Base-by-base conservation (phyloP, 805 yeast genomes). In the Lipomyces starkeyi region DNA sequence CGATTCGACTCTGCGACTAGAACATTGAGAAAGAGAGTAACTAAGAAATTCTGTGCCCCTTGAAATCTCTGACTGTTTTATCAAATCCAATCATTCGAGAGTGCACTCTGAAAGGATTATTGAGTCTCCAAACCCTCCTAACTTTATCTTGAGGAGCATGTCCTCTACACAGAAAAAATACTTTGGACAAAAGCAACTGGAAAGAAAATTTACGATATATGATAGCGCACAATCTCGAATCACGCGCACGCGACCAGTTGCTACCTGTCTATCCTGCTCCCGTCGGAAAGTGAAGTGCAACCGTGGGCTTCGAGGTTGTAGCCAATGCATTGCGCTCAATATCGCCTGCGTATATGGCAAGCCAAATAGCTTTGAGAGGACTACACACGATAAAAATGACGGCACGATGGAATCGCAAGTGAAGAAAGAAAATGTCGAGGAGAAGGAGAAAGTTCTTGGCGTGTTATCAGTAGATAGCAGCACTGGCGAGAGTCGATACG, bases 251-350 rank as follows among this genome's bases (percentile, higher is more conserved):
- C 59, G 71, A 13, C 53, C 61, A 3, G 62, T 68, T 32, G 58
- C 68, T 2, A 68, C 59, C 63, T 68, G 71, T 32, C 56, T 58
- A 40, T 58, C 68, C 3, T 68, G 71, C 62, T 68, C 61, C 55
- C 49, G 64, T 11, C 54, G 71, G 34, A 59, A 61, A 29, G 71
- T 68, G 29, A 64, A 65, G 20, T 68, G 71, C 56, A 61, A 65
- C 58, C 53, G 59, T 17, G 52, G 6, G 54, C 53, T 27, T 34
- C 71, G 69, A n/a, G 20, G 32, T 13, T 68, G 71, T 55, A 37
- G 61, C 29, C 66, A 61, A 20, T 68, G 69, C 61, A 25, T 14
- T 17, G 59, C 69, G 13, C 52, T 64, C 49, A 62, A 63, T 25
- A 68, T 65, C 6, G n/a, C 11, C 8, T 68, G 71, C 59, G 65